Evolutionary conservation across 2,329 filamentous ascomycete genomes (phyloP), one percentile per base, ranked within the genome.

Genomic region (Phialocephala sp.): DNA sequence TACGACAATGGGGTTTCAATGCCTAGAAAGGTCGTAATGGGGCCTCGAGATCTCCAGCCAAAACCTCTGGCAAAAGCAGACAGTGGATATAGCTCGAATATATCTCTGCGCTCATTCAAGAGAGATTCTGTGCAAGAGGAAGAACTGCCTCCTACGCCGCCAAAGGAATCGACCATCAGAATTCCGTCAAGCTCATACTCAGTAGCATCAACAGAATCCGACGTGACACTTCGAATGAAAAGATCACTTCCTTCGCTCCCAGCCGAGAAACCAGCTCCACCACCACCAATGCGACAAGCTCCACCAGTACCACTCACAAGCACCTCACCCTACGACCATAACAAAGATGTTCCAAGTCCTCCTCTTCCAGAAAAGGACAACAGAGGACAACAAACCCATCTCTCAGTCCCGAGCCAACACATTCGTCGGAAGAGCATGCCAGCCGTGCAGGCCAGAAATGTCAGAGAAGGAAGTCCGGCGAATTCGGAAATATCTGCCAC

Each of bases 61-160:
- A 82, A 80, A 62, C 76, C 82, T 5, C 76, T 86, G n/a, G 81
- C 82, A 37, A 87, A 87, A 67, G 82, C 84, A 45, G 86, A 89
- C 71, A 88, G 85, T 32, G 86, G 86, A 18, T 89, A 89, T 71
- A 85, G 85, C 71, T 89, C 86, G 8, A 87, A 84, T 70, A 78
- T 85, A 4, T 89, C 87, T 14, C 74, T 87, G 20, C 81, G 83
- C 45, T 88, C 86, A 0, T 80, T 84, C n/a, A 73, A 70, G 55
- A 72, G 59, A n/a, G 66, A 73, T 27, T 66, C 67, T 18, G 62
- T 70, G 4, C 64, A 65, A 3, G 54, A 43, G 11, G 68, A 69
- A 37, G 67, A 71, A 35, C 58, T 64, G 11, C 69, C 68, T n/a
- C 65, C 68, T 35, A 67, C 64, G 2, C 64, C 64, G 50, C 59